These are phyloP conservation scores for Epithele typhae DNA, from an alignment of 768 basidiomycete genomes.

Conservation along the genomic window DNA sequence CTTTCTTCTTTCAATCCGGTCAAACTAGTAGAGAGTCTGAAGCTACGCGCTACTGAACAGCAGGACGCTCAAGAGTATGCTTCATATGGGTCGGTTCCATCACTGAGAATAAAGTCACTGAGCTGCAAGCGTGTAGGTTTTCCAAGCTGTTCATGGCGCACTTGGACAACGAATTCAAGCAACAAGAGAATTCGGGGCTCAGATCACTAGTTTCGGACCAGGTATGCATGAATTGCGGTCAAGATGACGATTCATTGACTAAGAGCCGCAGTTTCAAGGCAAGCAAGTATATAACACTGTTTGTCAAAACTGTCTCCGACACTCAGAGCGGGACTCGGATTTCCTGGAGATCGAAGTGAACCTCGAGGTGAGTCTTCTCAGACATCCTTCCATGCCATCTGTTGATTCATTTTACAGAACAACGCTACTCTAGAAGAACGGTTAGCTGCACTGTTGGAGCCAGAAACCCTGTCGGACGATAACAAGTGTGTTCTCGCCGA, in stretches of 20 bases:
- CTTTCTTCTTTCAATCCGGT: conserved; percentile 76
- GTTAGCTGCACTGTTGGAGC: conserved; percentile 56
- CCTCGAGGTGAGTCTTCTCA: conserved; percentile 51
- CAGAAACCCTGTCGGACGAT: conserved; percentile 75
- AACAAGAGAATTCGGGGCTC: conserved; percentile 61
- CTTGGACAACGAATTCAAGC: conserved; percentile 82
- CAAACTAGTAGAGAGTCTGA: conserved; percentile 80
- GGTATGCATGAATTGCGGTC: conserved; percentile 30
- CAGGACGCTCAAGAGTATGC: conserved; percentile 95
- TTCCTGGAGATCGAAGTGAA: conserved; percentile 90
- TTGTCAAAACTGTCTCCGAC: conserved; percentile 64
- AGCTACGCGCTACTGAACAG: conserved; percentile 78
- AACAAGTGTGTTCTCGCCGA: conserved; percentile 52
- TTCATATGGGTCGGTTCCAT: neutral
- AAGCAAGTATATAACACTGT: conserved; percentile 74
- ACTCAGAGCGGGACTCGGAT: conserved; percentile 63
- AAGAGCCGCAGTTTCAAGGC: conserved; percentile 72
- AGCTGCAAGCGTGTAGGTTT: conserved; percentile 70
- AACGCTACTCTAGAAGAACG: conserved; percentile 72
- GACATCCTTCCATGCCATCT: neutral
- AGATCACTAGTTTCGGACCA: conserved; percentile 71
- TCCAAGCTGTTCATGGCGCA: conserved; percentile 93
- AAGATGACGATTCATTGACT: neutral
- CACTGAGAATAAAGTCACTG: neutral
- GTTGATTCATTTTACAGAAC: conserved; percentile 38